phyloP scores from a whole-genome alignment of 805 yeast genomes.

The Starmerella stigmatis region DNA sequence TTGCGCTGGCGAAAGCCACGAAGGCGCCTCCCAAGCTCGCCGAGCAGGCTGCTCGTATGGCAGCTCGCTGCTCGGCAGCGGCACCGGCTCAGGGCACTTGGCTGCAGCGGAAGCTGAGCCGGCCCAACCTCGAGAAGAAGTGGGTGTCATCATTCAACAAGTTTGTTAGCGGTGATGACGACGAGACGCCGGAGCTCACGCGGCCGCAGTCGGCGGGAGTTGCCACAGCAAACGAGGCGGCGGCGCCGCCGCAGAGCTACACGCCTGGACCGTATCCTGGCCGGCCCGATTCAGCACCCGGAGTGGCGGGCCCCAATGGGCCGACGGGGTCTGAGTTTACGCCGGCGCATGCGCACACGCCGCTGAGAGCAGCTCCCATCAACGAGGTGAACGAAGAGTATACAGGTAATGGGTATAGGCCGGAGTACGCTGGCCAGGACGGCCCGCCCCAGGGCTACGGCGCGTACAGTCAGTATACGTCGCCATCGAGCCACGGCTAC shows the following conservation, averaged over 20 bases:
- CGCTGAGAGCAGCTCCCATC: constrained; percentile 8
- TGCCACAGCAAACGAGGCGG: neutral
- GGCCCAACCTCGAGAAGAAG: constrained; percentile 56
- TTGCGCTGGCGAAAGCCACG: constrained; percentile 11
- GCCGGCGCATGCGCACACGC: neutral
- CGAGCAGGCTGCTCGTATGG: constrained; percentile 37
- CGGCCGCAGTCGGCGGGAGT: constrained; percentile 2
- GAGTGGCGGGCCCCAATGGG: neutral
- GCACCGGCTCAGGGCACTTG: constrained; percentile 42
- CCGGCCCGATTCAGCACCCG: neutral
- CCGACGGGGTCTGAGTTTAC: neutral
- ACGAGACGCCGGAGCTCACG: neutral
- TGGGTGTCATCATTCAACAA: constrained; percentile 78
- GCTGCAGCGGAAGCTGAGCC: constrained; percentile 48
- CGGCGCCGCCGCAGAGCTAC: constrained; percentile 13
- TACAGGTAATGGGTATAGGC: neutral
- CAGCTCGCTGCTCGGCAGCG: constrained; percentile 24
- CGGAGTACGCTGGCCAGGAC: neutral
- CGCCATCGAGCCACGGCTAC: no score
- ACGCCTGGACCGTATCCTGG: constrained; percentile 17
- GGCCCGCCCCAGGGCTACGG: neutral
- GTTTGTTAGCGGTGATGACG: constrained; percentile 80
- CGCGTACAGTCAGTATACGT: no score
- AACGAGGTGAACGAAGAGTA: constrained; percentile 16
- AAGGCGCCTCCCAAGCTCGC: constrained; percentile 30